Evolutionary conservation across 2,329 filamentous ascomycete genomes (phyloP).

Genomic region (Fonsecaea nubica): DNA sequence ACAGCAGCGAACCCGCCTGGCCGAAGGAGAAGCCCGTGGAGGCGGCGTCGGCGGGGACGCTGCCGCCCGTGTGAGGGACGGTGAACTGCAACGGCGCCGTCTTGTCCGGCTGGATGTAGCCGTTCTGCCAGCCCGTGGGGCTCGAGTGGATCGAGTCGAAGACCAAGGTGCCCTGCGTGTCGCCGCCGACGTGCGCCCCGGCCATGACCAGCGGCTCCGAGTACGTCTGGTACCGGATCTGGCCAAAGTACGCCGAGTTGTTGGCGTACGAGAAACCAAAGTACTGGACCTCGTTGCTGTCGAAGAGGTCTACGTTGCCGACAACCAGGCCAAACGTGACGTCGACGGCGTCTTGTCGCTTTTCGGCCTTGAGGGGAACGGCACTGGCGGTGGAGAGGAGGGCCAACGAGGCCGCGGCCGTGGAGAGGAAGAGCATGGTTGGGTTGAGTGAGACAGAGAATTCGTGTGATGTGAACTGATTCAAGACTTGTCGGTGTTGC

Average conservation of each 20-base stretch:
- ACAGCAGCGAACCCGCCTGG: conserved; percentile 3
- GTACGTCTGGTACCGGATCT: conserved; percentile 30
- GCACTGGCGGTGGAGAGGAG: not conserved
- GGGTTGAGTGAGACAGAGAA: not conserved
- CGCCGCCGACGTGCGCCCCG: conserved; percentile 13
- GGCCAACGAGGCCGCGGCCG: not conserved
- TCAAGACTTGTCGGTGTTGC: not conserved
- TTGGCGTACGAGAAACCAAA: conserved; percentile 29
- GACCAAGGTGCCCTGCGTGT: conserved; percentile 18
- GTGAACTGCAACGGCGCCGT: conserved; percentile 25
- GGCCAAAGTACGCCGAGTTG: conserved; percentile 27
- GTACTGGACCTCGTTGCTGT: conserved; percentile 20
- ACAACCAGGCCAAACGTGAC: conserved; percentile 14
- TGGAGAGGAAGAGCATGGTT: not conserved
- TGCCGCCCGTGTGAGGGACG: conserved; percentile 14
- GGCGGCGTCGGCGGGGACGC: conserved; percentile 15
- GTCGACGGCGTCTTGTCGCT: not conserved
- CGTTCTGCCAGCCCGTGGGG: conserved; percentile 27
- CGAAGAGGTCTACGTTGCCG: conserved; percentile 14
- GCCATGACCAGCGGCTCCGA: conserved; percentile 26
- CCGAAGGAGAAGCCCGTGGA: conserved; percentile 23
- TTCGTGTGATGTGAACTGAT: not conserved
- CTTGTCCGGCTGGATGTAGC: conserved; percentile 19
- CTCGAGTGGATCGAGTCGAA: conserved; percentile 27
- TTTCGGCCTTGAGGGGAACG: not conserved